phyloP scores from a whole-genome alignment of 192 early-diverging fungal species.

The Backusella sp. region DNA sequence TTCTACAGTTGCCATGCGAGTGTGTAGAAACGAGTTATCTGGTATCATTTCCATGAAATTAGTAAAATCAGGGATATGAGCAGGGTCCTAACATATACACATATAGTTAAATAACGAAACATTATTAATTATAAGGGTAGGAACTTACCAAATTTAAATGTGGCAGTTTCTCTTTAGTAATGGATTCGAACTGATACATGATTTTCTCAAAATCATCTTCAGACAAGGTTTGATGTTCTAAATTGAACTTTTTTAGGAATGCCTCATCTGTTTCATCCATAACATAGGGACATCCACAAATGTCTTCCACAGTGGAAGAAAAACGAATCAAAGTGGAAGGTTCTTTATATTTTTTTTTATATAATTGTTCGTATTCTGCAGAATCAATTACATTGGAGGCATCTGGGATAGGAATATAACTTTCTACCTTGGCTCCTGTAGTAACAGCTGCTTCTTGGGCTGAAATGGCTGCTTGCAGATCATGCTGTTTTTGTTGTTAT shows the following conservation, averaged over 20 bases:
- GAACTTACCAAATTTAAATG: conserved; percentile 31
- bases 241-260: conserved; percentile 52
- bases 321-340: conserved; percentile 73
- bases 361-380: conserved; percentile 55
- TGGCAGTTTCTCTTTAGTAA: conserved; percentile 53
- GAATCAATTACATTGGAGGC: conserved; percentile 60
- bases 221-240: conserved; percentile 29
- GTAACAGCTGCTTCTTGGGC: conserved; percentile 62
- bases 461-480: conserved; percentile 82
- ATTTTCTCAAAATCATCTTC: conserved; percentile 71
- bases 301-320: conserved; percentile 77
- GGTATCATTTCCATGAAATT: conserved; percentile 16
- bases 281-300: conserved; percentile 70
- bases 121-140: neutral
- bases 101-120: neutral
- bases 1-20: neutral
- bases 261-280: conserved; percentile 71
- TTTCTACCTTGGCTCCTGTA: conserved; percentile 40
- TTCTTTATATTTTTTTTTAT: conserved; percentile 57
- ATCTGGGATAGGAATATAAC: conserved; percentile 87
- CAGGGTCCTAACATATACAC: conserved; percentile 24
- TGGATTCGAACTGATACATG: conserved; percentile 67
- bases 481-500: conserved; percentile 61
- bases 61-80: conserved; percentile 30
- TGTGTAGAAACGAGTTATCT: conserved; percentile 1